phyloP scores from a whole-genome alignment of 257 asterid species.

The Craterostigma plantagineum region DNA sequence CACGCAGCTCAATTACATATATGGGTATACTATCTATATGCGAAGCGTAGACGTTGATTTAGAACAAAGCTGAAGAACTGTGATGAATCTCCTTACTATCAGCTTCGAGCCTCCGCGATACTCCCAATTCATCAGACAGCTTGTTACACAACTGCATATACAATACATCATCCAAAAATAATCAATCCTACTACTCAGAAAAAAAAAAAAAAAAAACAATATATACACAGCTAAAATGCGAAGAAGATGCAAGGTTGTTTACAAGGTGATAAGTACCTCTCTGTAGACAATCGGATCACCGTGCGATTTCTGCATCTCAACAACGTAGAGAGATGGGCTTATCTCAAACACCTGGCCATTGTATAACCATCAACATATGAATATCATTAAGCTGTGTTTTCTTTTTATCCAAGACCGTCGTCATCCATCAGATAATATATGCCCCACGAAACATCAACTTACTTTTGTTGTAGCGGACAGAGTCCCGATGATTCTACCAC shows the following conservation, averaged over 20 bases:
- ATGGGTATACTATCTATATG: too few species aligned
- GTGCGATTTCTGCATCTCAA: constrained; percentile 52
- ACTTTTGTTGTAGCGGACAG: constrained; percentile 74
- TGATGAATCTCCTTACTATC: not conserved
- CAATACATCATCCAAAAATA: too few species aligned
- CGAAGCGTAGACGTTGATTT: too few species aligned
- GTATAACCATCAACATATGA: constrained; percentile 5
- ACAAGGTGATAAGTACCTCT: constrained; percentile 29
- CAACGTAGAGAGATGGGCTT: constrained; percentile 64
- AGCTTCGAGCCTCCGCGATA: constrained; percentile 16
- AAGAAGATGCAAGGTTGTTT: not conserved
- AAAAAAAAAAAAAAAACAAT: too few species aligned
- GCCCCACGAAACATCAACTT: too few species aligned
- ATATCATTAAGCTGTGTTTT: not conserved
- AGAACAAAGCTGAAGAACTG: not conserved
- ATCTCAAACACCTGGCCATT: constrained; percentile 95
- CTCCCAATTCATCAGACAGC: constrained; percentile 68
- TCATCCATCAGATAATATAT: too few species aligned
- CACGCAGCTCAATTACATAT: too few species aligned
- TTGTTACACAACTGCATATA: constrained; percentile 61
- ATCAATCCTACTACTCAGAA: not conserved
- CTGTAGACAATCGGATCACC: constrained; percentile 66
- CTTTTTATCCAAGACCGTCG: not conserved
- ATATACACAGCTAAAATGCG: too few species aligned
- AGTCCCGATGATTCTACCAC: constrained; percentile 28